phyloP scores from a whole-genome alignment of 495 filamentous ascomycete species.

The Bryoglossum gracile region DNA sequence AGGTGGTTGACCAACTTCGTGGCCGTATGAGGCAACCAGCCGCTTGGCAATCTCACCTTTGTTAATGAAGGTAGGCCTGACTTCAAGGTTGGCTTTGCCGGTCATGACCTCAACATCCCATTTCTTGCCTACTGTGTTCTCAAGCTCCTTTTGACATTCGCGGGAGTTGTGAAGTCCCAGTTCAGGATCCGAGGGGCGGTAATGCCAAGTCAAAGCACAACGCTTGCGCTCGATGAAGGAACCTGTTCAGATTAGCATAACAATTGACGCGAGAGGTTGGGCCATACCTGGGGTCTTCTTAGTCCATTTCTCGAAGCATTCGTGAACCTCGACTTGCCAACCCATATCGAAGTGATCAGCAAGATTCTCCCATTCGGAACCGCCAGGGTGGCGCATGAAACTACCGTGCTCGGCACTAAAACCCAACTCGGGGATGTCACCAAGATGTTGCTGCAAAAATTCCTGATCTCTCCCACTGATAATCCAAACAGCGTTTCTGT shows the following conservation, averaged over 20 bases:
- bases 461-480: conserved; percentile 88
- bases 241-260: conserved; percentile 38
- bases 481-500: conserved; percentile 89
- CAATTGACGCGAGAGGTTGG: not conserved
- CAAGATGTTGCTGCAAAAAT: conserved; percentile 81
- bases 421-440: conserved; percentile 75
- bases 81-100: conserved; percentile 92
- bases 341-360: conserved; percentile 76
- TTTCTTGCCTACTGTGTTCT: conserved; percentile 61
- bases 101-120: conserved; percentile 93
- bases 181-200: conserved; percentile 80
- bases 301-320: conserved; percentile 76
- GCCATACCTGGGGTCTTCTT: conserved; percentile 67
- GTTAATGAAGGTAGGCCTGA: conserved; percentile 93
- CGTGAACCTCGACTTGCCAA: conserved; percentile 77
- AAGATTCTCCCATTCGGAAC: conserved; percentile 74
- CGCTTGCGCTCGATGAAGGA: conserved; percentile 90
- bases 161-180: conserved; percentile 66
- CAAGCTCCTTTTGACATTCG: conserved; percentile 69
- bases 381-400: conserved; percentile 73
- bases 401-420: conserved; percentile 94
- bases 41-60: conserved; percentile 87
- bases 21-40: conserved; percentile 59
- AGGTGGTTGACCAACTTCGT: conserved; percentile 38
- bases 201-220: conserved; percentile 94